Percentiles rank a stretch among this genome's conserved stretches.
phyloP scores from a whole-genome alignment of 768 basidiomycete genomes.

The Scleroderma citrinum region DNA sequence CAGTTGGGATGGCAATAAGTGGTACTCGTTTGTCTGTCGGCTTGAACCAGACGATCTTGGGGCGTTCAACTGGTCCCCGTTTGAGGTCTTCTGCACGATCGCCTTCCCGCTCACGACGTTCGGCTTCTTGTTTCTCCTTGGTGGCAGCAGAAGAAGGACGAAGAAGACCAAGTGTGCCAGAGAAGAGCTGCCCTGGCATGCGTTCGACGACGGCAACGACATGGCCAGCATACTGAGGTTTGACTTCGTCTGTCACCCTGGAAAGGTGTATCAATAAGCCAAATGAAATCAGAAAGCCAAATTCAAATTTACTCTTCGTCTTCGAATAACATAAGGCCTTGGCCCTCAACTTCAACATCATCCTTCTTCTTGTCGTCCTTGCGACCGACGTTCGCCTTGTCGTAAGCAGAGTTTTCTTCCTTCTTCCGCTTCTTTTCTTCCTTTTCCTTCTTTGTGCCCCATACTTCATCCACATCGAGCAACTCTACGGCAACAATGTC shows the following conservation, averaged over 20 bases:
- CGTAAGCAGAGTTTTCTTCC: conserved; percentile 97
- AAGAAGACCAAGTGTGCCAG: conserved; percentile 90
- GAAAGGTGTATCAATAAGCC: conserved; percentile 10
- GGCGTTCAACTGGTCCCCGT: conserved; percentile 75
- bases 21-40: conserved; percentile 99
- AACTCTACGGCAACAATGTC: conserved; percentile 98
- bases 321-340: conserved; percentile 93
- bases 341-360: conserved; percentile 98
- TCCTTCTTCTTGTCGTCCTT: conserved; percentile 99
- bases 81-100: conserved; percentile 82
- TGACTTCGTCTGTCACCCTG: conserved; percentile 95
- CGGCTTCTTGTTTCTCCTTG: conserved; percentile 98
- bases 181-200: conserved; percentile 98
- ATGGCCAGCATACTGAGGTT: conserved; percentile 97
- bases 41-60: conserved; percentile 99
- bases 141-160: conserved; percentile 96
- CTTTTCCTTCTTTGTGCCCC: conserved; percentile 99
- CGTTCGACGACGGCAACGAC: conserved; percentile 99
- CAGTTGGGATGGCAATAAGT: conserved; percentile 96
- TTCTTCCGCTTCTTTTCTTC: conserved; percentile 99
- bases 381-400: conserved; percentile 68
- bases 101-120: conserved; percentile 94
- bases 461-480: conserved; percentile 95
- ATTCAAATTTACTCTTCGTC: conserved; percentile 76
- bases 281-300: background rate